phyloP scores from a whole-genome alignment of 2,329 filamentous ascomycete genomes.

The Monosporascus sp. region DNA sequence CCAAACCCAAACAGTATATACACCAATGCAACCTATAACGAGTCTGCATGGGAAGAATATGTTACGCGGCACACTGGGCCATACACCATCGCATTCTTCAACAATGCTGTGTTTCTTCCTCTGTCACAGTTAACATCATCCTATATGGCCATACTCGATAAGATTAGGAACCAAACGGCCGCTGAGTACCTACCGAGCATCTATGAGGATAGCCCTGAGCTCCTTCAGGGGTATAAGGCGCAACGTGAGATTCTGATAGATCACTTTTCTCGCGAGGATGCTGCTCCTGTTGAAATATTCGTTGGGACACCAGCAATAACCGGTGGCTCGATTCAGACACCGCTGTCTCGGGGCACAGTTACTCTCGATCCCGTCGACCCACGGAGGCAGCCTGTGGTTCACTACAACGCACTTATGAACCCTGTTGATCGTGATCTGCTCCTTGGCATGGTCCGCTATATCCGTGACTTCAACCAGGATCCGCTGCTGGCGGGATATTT shows the following conservation, averaged over 20 bases:
- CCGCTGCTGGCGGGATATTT: slow-evolving; percentile 27
- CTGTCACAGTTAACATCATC: slow-evolving; percentile 1
- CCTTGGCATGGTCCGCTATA: slow-evolving; percentile 31
- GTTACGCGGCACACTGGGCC: slow-evolving; percentile 23
- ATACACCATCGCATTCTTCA: slow-evolving; percentile 23
- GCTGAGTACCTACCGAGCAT: background rate
- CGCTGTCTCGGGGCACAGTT: slow-evolving; percentile 49
- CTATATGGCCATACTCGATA: slow-evolving; percentile 7
- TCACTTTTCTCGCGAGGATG: background rate
- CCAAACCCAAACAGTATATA: slow-evolving; percentile 14
- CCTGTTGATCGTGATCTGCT: slow-evolving; percentile 48
- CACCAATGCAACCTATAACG: slow-evolving; percentile 21
- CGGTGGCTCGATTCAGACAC: slow-evolving; percentile 22
- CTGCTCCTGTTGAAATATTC: background rate
- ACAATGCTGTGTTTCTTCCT: slow-evolving; percentile 12
- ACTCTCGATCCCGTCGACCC: slow-evolving; percentile 42
- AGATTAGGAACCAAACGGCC: background rate
- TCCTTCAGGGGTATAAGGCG: slow-evolving; percentile 14
- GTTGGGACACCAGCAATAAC: slow-evolving; percentile 5
- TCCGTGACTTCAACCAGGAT: slow-evolving; percentile 26
- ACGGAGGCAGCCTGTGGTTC: slow-evolving; percentile 42
- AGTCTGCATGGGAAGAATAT: slow-evolving; percentile 18
- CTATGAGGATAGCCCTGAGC: background rate
- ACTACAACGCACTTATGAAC: slow-evolving; percentile 36
- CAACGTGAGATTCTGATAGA: slow-evolving; percentile 3